Base-by-base conservation (phyloP, 192 early-diverging fungal species). In the Dissophora globulifera region DNA sequence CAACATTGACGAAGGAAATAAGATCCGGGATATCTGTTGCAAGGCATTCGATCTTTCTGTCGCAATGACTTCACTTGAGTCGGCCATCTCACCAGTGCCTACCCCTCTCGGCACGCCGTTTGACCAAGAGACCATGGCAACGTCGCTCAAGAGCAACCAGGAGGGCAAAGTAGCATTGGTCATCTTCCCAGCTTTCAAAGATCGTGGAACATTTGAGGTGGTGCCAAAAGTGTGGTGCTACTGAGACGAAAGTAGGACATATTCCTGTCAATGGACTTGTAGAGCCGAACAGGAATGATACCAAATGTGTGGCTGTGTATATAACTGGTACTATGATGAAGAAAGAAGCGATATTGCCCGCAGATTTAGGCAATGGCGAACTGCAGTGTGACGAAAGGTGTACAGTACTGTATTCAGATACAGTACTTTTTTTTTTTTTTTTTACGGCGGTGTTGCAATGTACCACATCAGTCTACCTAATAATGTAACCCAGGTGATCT, bases 141-240 rank as follows among this genome's bases (percentile, higher is more conserved):
- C 58, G 22, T 66, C 72, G 13, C 50, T 56, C 35, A 76, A 76
- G 58, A 67, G 58, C 19, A 67, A 67, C 40, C 15, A 50, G 8
- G 58, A 60, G 11, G 72, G 72, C 29, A 62, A 40, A 17, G 58
- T 76, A 27, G 72, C 63, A 0, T 20, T 76, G n/a, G 58, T 76
- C 13, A 67, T 76, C 23, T 76, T 76, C 25, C 72, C 72, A 11
- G 52, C 32, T 7, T 76, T 76, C 47, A 66, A 48, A 52, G 72
- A 76, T 29, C 13, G 22, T 47, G 25, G 50, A 3, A 50, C 33
- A 2, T 76, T 65, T 41, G 54, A 33, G 19, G 50, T 58, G 16
- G 17, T 33, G 6, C 49, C 72, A 12, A 76, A 76, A 31, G 72
- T 76, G 6, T 76, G 72, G 72, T 76, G 72, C 30, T 62, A 62